Conservation (phyloP, 495 filamentous ascomycete genomes). For the Trichoderma reesei region DNA sequence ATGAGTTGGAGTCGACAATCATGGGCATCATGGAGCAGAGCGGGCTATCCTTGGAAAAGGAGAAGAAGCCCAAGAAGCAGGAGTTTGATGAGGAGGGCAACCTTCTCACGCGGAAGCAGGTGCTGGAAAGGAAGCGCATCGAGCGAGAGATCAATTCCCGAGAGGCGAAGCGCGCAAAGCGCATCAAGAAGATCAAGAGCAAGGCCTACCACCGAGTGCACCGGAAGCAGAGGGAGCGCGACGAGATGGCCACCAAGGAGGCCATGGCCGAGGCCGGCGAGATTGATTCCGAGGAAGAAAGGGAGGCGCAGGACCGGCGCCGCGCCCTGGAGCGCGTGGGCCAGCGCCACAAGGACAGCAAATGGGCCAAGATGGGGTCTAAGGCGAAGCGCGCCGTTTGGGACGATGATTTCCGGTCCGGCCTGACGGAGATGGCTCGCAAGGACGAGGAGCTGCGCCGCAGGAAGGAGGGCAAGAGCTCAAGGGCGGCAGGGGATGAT, state of each 20-base stretch:
- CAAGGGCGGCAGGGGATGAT: conserved; percentile 41
- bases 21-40: conserved; percentile 81
- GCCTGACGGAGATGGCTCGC: conserved; percentile 71
- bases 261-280: conserved; percentile 59
- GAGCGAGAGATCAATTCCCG: conserved; percentile 79
- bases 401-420: conserved; percentile 72
- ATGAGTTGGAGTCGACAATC: conserved; percentile 74
- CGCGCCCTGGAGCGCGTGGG: conserved; percentile 86
- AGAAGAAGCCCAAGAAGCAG: conserved; percentile 26
- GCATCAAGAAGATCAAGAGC: conserved; percentile 97
- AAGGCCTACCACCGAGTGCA: conserved; percentile 88
- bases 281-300: conserved; percentile 58
- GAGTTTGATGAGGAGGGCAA: conserved; percentile 57
- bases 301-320: conserved; percentile 65
- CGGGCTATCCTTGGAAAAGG: conserved; percentile 46
- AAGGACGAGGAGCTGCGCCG: conserved; percentile 77
- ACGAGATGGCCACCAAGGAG: conserved; percentile 61
- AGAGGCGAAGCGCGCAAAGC: conserved; percentile 80
- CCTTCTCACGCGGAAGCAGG: conserved; percentile 58
- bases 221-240: conserved; percentile 68
- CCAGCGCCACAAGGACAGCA: conserved; percentile 78
- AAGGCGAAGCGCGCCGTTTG: conserved; percentile 66
- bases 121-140: conserved; percentile 65
- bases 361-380: conserved; percentile 87
- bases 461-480: conserved; percentile 70